phyloP scores from a whole-genome alignment of 305 asterid genomes.

The Fraxinus albicans region DNA sequence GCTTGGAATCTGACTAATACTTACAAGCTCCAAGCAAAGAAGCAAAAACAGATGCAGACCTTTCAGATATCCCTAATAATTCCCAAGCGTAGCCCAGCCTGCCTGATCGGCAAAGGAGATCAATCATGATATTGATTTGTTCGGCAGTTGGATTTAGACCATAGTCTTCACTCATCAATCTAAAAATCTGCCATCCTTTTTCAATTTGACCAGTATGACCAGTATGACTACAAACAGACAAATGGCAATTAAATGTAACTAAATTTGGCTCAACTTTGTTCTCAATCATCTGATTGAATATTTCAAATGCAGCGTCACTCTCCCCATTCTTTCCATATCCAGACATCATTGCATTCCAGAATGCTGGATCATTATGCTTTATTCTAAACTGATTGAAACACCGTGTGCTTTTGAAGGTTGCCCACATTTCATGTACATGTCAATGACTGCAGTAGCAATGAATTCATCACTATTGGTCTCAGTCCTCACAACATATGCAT shows the following conservation, averaged over 20 bases:
- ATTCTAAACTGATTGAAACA: constrained; percentile 42
- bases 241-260: constrained; percentile 66
- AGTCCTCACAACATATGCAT: constrained; percentile 56
- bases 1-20: constrained; percentile 43
- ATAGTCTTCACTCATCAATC: constrained; percentile 47
- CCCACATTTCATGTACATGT: constrained; percentile 92
- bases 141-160: constrained; percentile 58
- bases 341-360: constrained; percentile 91
- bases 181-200: constrained; percentile 58
- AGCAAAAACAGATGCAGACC: constrained; percentile 50
- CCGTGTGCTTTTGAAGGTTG: constrained; percentile 38
- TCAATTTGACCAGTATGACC: constrained; percentile 59
- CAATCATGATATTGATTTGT: constrained; percentile 61
- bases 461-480: constrained; percentile 40
- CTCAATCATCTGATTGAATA: constrained; percentile 55
- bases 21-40: constrained; percentile 69
- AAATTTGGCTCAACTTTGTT: constrained; percentile 60
- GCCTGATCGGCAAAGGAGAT: constrained; percentile 77
- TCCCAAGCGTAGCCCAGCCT: constrained; percentile 62
- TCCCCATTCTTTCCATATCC: constrained; percentile 77
- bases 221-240: constrained; percentile 43
- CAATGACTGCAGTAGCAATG: constrained; percentile 62
- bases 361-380: constrained; percentile 66
- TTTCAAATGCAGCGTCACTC: constrained; percentile 57
- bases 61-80: constrained; percentile 48